These are phyloP conservation scores for Claviceps quebecensis DNA, from an alignment of 2,329 filamentous ascomycete species.

Conservation along the genomic window DNA sequence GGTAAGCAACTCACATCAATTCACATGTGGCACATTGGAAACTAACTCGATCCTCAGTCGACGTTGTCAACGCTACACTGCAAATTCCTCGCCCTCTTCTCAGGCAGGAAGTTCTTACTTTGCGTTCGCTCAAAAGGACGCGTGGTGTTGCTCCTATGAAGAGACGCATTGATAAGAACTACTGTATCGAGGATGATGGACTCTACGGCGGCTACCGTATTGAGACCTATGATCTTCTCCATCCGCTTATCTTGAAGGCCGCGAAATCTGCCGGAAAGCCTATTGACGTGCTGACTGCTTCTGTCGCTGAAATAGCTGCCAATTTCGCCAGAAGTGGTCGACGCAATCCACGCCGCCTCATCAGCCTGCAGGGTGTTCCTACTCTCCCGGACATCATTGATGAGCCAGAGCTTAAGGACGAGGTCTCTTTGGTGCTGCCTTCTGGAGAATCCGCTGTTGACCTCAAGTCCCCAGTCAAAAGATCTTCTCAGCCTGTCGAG, in stretches of 20 bases:
- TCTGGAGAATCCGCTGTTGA: conserved; percentile 7
- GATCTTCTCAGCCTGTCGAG: conserved; percentile 12
- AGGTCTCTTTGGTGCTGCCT: conserved; percentile 11
- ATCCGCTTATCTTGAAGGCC: conserved; percentile 14
- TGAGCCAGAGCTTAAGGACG: conserved; percentile 15
- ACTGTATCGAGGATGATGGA: conserved; percentile 5
- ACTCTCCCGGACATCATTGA: conserved; percentile 16
- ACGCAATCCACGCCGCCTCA: conserved; percentile 1
- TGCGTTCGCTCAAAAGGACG: conserved; percentile 2
- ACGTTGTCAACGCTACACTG: conserved; percentile 11
- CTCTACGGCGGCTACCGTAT: conserved; percentile 15
- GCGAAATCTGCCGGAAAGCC: conserved; percentile 8
- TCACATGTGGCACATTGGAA: not conserved
- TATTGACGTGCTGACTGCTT: conserved; percentile 15
- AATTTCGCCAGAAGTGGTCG: conserved; percentile 7
- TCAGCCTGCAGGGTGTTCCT: conserved; percentile 10
- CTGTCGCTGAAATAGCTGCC: conserved; percentile 13
- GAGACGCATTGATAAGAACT: conserved; percentile 12
- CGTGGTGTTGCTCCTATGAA: conserved; percentile 15
- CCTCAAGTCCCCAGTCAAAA: conserved; percentile 19
- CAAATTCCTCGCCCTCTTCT: not conserved
- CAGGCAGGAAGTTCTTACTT: not conserved
- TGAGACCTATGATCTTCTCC: conserved; percentile 12
- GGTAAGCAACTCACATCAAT: conserved; percentile 10
- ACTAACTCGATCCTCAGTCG: conserved; percentile 10